Evolutionary conservation across 192 early-diverging fungal species (phyloP), one percentile per base, ranked within the genome.

Genomic region (Podila minutissima): DNA sequence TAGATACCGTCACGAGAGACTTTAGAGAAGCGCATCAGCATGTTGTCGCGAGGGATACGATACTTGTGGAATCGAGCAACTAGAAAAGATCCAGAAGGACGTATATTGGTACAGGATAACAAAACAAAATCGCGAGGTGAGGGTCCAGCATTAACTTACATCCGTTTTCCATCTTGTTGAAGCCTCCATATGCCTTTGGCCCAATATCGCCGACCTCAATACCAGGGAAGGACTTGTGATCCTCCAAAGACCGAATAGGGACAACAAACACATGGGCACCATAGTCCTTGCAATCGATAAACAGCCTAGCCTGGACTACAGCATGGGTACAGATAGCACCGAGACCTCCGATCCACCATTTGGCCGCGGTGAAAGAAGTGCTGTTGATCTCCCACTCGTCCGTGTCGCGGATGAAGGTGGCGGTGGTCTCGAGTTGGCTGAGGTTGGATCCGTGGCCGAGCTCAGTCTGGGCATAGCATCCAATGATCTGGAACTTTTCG

Each of bases 391-490:
- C 95, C 69, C 94, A 97, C 83, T 97, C 93, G 67, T 95, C 90
- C 5, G 94, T 95, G 71, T 92, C 92, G 7, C 91, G 89, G 58
- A 93, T 84, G 57, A 89, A 95, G 0, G 94, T 95, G 51, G 94
- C 94, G 0, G 93, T 94, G 15, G 95, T 97, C 82, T 97, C 95
- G 33, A 97, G 87, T 3, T 91, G 92, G 84, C 94, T 91, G 22
- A 97, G 88, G 59, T 97, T 97, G 32, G 91, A 73, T 28, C 77
- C 72, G 38, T 83, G 84, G 26, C 93, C 92, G 28, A 94, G 86
- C 76, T 96, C 93, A 10, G 93, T 96, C 70, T 94, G 93, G n/a
- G 95, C 93, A 65, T 95, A 96, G 75, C 92, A 95, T 31, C 93
- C 93, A 53, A 95, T 91, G 72, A 96, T 92, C 62, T 91, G 88